Conservation (phyloP, 352 stramenopile species). For the Pythium vanterpoolii region DNA sequence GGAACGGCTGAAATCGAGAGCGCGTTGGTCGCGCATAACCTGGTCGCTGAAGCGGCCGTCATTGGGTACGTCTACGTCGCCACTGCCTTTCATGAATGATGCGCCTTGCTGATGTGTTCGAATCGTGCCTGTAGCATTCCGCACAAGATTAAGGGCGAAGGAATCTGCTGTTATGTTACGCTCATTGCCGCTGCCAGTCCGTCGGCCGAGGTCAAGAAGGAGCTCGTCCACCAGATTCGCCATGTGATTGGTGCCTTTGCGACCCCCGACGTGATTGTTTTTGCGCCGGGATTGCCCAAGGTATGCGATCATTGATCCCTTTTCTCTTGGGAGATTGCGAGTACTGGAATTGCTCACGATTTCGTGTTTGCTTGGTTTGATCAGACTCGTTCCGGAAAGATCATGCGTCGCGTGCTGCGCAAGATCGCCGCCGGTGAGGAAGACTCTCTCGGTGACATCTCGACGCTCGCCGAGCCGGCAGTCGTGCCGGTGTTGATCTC, state of each 20-base stretch:
- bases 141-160: conserved; percentile 96
- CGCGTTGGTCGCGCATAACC: conserved; percentile 89
- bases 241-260: conserved; percentile 96
- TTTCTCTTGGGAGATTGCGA: background rate
- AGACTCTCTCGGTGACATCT: conserved; percentile 95
- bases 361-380: background rate
- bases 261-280: conserved; percentile 94
- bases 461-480: conserved; percentile 94
- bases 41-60: conserved; percentile 93
- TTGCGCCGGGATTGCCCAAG: conserved; percentile 91
- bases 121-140: conserved; percentile 50
- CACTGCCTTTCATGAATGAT: background rate
- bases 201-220: conserved; percentile 46
- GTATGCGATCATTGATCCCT: conserved; percentile 5
- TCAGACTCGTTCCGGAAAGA: conserved; percentile 95
- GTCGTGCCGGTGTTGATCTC: conserved; percentile 93
- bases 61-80: conserved; percentile 56
- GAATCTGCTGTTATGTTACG: conserved; percentile 95
- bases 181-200: conserved; percentile 84
- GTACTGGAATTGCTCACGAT: background rate
- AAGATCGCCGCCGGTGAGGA: conserved; percentile 97
- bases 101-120: background rate
- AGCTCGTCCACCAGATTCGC: conserved; percentile 85
- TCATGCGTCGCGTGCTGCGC: conserved; percentile 98
- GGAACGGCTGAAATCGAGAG: conserved; percentile 88